Conservation (phyloP, 768 basidiomycete genomes). For the Trametes coccinea region DNA sequence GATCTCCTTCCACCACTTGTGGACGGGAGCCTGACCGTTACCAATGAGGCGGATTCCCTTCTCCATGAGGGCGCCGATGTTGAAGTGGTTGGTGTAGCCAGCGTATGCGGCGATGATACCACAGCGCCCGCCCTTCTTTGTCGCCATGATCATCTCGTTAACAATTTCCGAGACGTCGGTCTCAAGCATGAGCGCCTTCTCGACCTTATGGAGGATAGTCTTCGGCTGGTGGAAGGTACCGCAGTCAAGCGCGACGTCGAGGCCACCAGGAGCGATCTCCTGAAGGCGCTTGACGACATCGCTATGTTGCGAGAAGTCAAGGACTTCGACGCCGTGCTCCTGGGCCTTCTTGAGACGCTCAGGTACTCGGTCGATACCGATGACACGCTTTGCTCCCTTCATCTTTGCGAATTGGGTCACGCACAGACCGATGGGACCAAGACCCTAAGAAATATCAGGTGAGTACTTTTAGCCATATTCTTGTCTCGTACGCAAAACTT, state of each 20-base stretch:
- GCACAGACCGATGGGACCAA: conserved; percentile 68
- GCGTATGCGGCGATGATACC: conserved; percentile 72
- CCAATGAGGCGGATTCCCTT: conserved; percentile 72
- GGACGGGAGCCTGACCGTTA: conserved; percentile 75
- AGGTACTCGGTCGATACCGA: conserved; percentile 66
- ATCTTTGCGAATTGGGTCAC: conserved; percentile 60
- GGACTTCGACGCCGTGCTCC: conserved; percentile 48
- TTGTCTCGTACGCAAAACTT: conserved; percentile 23
- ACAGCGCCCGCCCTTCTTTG: conserved; percentile 51
- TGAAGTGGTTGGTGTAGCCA: conserved; percentile 66
- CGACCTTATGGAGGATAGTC: conserved; percentile 60
- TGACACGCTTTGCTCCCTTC: conserved; percentile 70
- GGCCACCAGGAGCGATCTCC: conserved; percentile 61
- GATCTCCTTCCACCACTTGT: conserved; percentile 73
- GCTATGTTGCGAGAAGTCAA: conserved; percentile 56
- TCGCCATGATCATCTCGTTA: conserved; percentile 50
- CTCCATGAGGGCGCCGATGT: conserved; percentile 77
- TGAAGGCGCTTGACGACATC: conserved; percentile 54
- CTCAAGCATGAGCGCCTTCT: conserved; percentile 72
- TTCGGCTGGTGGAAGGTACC: conserved; percentile 75
- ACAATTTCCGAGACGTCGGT: conserved; percentile 69
- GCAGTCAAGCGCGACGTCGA: conserved; percentile 64
- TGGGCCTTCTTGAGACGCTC: conserved; percentile 50
- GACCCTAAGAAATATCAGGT: conserved; percentile 39
- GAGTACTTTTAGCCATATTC: background rate